Evolutionary conservation across 352 stramenopile species (phyloP).

Genomic region (Hyaloperonospora brassicae): DNA sequence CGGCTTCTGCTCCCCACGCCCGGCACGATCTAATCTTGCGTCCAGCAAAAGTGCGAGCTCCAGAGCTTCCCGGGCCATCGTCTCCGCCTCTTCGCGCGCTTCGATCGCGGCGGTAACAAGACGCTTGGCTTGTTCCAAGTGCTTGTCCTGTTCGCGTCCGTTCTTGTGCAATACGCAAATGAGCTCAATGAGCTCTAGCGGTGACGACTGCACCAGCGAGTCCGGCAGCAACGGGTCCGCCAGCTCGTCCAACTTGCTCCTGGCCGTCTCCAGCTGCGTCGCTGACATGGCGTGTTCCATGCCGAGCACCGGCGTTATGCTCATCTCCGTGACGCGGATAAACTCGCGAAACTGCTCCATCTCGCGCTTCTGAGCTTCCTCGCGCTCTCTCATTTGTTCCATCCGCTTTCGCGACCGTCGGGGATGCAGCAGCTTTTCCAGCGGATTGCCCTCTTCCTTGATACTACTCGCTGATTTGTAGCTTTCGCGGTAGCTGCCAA

Average conservation of each 20-base stretch:
- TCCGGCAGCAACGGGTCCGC: conserved; percentile 48
- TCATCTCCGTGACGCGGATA: conserved; percentile 58
- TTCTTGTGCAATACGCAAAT: conserved; percentile 64
- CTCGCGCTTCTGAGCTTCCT: conserved; percentile 70
- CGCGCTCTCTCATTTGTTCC: conserved; percentile 55
- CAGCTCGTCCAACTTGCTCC: conserved; percentile 34
- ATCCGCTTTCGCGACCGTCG: conserved; percentile 52
- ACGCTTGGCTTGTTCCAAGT: conserved; percentile 65
- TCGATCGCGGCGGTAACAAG: conserved; percentile 71
- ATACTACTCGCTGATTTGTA: conserved; percentile 21
- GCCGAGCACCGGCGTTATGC: conserved; percentile 14
- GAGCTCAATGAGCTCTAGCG: conserved; percentile 58
- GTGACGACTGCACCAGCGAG: conserved; percentile 37
- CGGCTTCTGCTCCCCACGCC: conserved; percentile 32
- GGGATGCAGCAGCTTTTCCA: conserved; percentile 73
- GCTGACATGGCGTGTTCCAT: conserved; percentile 16
- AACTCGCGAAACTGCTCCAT: conserved; percentile 87
- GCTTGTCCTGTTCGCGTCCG: conserved; percentile 58
- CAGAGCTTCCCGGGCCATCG: conserved; percentile 62
- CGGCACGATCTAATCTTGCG: conserved; percentile 55
- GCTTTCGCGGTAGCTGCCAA: conserved; percentile 34
- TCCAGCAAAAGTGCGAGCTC: conserved; percentile 66
- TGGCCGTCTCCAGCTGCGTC: conserved; percentile 19
- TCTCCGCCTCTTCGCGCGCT: conserved; percentile 66
- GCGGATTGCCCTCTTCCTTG: conserved; percentile 42